These are phyloP conservation scores for Pseudopithomyces chartarum DNA, from an alignment of 2,329 filamentous ascomycete species.

Conservation along the genomic window DNA sequence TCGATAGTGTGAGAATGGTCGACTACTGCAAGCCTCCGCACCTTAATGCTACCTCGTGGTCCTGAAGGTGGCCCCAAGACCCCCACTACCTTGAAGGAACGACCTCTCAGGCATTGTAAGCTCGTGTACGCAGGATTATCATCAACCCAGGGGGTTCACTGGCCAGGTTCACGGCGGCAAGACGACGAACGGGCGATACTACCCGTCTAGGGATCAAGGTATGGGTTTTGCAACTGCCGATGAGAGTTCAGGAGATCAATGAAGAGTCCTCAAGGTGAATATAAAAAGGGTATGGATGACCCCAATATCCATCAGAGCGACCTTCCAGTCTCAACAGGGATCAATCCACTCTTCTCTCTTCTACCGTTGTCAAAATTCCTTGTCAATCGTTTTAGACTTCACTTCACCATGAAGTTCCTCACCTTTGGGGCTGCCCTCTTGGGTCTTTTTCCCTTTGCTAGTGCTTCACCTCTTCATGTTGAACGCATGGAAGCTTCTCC, in stretches of 20 bases:
- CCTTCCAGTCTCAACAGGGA: conserved; percentile 5
- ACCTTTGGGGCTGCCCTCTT: conserved; percentile 24
- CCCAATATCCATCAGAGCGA: conserved; percentile 6
- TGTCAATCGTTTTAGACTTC: background rate
- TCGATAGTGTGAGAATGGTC: conserved; percentile 1
- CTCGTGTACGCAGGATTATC: conserved; percentile 3
- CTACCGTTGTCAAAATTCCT: conserved; percentile 5
- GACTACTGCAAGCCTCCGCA: conserved; percentile 4
- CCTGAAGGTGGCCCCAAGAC: background rate
- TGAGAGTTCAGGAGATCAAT: background rate
- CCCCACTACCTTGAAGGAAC: background rate
- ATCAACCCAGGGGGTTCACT: background rate
- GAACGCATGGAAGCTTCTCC: conserved; percentile 19
- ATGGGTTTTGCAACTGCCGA: background rate
- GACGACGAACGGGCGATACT: background rate
- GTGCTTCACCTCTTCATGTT: conserved; percentile 23
- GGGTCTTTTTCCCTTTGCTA: conserved; percentile 19
- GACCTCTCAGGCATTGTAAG: background rate
- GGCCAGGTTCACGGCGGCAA: background rate
- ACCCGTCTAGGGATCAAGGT: background rate
- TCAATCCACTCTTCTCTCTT: conserved; percentile 1
- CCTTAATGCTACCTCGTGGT: background rate
- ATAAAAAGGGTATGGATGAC: conserved; percentile 12
- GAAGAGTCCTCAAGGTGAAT: background rate
- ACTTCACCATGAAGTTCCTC: conserved; percentile 29